Evolutionary conservation across 805 yeast genomes (phyloP), one percentile per base, ranked within the genome.

Genomic region (Kodamaea hsintzibuensis): DNA sequence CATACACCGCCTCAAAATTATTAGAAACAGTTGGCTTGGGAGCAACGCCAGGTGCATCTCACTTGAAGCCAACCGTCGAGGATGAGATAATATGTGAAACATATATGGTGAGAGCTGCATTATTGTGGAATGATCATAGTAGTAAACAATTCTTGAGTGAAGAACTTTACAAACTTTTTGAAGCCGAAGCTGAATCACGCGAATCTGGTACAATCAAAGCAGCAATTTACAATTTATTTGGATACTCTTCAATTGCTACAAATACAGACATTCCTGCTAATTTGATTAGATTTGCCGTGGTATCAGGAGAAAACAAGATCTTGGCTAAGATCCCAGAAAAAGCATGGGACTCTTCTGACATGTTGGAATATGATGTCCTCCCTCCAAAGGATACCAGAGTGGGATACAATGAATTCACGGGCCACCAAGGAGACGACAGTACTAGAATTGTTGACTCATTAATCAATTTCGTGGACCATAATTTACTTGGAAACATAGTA

Each of bases 271-370:
- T 86, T 0, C 91, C 93, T 1, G 62, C 70, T 3, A 88, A 86
- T 61, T 72, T 89, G 55, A 60, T 88, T 10, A 76, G 96, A 53
- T 86, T 87, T 67, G 86, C 84, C 1, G 77, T 88, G 33, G 68
- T 88, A 42, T 85, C 91, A 0, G 89, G 88, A 14, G 95, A 88
- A 65, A 83, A 82, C 19, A 79, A 82, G 42, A 78, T 86, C 1
- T 83, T 88, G 88, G 89, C 89, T 1, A 80, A 82, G 58, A 74
- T 88, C 19, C 96, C 96, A 0, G 62, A 76, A 22, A 60, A 68
- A 1, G 76, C 86, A 19, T 88, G 91, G 88, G 78, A 79, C 1
- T 65, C 79, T 22, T 77, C 84, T 52, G 86, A 86, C 52, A 77
- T 84, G 13, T 83, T 74, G 62, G 96, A 88, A 59, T 88, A 80